Conservation (phyloP, 2,329 filamentous ascomycete species). For the Phaeosphaeriaceae sp. region DNA sequence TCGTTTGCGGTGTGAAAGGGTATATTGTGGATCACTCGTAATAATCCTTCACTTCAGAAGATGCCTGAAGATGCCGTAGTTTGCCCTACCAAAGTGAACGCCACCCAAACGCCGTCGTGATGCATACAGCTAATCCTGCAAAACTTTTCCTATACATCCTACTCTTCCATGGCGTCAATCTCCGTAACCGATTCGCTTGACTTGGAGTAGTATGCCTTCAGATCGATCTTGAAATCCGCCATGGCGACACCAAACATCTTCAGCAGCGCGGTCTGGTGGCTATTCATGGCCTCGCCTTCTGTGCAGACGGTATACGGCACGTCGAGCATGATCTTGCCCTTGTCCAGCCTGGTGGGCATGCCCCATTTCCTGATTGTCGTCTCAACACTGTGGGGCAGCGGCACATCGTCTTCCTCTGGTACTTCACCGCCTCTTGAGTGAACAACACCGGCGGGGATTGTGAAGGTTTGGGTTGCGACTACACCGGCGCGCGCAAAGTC, state of each 20-base stretch:
- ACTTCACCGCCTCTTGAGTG: constrained; percentile 81
- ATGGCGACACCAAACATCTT: constrained; percentile 93
- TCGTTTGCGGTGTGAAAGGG: constrained; percentile 24
- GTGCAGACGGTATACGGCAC: constrained; percentile 78
- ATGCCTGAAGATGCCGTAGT: constrained; percentile 22
- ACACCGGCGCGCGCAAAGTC: constrained; percentile 93
- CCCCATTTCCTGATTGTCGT: constrained; percentile 87
- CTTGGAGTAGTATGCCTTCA: constrained; percentile 68
- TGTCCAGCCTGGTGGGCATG: constrained; percentile 86
- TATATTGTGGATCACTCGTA: constrained; percentile 34
- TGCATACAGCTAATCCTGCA: constrained; percentile 17
- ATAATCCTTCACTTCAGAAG: constrained; percentile 11
- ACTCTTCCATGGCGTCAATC: constrained; percentile 57
- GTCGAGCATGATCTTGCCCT: constrained; percentile 84
- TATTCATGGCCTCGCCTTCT: constrained; percentile 84
- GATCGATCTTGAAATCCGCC: constrained; percentile 85
- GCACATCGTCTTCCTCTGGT: constrained; percentile 80
- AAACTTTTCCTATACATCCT: constrained; percentile 8
- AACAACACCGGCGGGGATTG: constrained; percentile 82
- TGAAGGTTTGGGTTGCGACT: constrained; percentile 75
- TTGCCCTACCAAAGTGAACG: constrained; percentile 25
- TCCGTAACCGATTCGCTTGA: constrained; percentile 56
- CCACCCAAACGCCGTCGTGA: constrained; percentile 33
- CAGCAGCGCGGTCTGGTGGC: constrained; percentile 87
- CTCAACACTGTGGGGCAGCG: constrained; percentile 86